Conservation (phyloP, 257 asterid genomes). For the Prunella vulgaris region DNA sequence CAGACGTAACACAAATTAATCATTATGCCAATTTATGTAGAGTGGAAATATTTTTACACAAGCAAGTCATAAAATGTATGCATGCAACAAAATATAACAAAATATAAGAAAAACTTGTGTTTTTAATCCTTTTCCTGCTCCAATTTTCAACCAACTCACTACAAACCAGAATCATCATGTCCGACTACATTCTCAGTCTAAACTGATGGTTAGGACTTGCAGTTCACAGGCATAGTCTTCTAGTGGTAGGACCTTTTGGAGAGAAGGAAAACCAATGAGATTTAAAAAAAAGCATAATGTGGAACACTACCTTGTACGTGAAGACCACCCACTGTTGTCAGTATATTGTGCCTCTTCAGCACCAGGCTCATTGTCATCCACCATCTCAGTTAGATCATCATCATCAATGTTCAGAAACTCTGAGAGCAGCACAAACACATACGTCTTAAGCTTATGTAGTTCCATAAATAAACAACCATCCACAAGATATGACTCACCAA, state of each 20-base stretch:
- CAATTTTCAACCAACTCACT: not conserved
- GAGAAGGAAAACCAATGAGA: not conserved
- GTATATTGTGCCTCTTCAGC: slow-evolving; percentile 42
- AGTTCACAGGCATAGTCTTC: not conserved
- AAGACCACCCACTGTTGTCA: slow-evolving; percentile 86
- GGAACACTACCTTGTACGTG: slow-evolving; percentile 70
- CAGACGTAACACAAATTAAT: slow-evolving; percentile 9
- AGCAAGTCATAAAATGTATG: not conserved
- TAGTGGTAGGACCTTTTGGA: not conserved
- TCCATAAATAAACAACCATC: not conserved
- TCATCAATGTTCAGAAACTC: slow-evolving; percentile 75
- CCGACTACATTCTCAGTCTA: not conserved
- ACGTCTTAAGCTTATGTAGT: slow-evolving; percentile 7
- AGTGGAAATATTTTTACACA: not conserved
- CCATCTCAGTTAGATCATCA: slow-evolving; percentile 62
- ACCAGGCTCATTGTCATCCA: slow-evolving; percentile 54
- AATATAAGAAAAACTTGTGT: not conserved
- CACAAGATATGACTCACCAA: not conserved
- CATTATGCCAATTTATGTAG: not conserved
- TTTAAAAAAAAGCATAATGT: not conserved
- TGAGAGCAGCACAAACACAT: slow-evolving; percentile 31
- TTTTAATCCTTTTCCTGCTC: not conserved
- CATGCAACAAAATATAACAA: not conserved
- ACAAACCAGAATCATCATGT: not conserved
- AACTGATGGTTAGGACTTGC: not conserved